A percentile compares a stretch with the other conserved stretches of the same genome.
Conservation (phyloP, 78 protist species). For the Dictyostelium discoideum region dicty_2.7 NC_007090.3:5382501-5383000, state of each 20-base stretch:
- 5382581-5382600: background rate
- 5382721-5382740: constrained; percentile 36
- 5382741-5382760: constrained; percentile 60
- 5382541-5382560: background rate
- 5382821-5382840: constrained; percentile 44
- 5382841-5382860: constrained; percentile 45
- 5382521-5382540: background rate
- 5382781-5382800: constrained; percentile 7
- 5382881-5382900: constrained; percentile 49
- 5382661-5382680: constrained; percentile 23
- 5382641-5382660: constrained; percentile 27
- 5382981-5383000: constrained; percentile 17
- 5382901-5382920: background rate
- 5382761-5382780: constrained; percentile 51
- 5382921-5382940: constrained; percentile 43
- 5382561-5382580: background rate
- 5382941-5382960: constrained; percentile 55
- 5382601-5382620: constrained; percentile 7
- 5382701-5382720: background rate
- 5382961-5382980: constrained; percentile 64
- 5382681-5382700: background rate
- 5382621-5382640: constrained; percentile 23
- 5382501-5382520: background rate
- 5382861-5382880: constrained; percentile 5
- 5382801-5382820: constrained; percentile 11